Base-by-base conservation (phyloP, 192 early-diverging fungal genomes). In the Umbelopsis sp. region DNA sequence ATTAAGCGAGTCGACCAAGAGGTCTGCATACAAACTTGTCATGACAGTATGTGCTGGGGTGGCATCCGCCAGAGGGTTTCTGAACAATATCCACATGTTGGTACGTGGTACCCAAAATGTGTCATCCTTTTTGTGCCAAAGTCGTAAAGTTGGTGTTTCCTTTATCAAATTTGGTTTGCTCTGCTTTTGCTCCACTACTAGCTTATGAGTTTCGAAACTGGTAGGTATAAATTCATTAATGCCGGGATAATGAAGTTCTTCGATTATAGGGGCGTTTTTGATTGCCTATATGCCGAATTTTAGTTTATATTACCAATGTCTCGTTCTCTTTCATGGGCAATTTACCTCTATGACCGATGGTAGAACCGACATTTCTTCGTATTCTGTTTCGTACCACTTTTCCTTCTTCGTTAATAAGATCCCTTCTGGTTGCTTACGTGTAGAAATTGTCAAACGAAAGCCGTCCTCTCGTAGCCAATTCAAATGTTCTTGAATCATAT, bases 121-220 rank as follows among this genome's bases (percentile, higher is more conserved):
- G 75, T 97, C 94, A 78, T 98, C 97, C 69, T 92, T 92, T 78
- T 97, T 96, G 74, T 93, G 87, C 97, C 97, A 98, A 68, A 97
- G 78, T 53, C 94, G 86, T 16, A 85, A 66, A 4, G 79, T 49
- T 2, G 80, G 74, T 6, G 83, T 81, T 15, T 94, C 85, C 64
- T 77, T 73, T 23, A 94, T 81, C 71, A 95, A 77, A 20, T 69
- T 49, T 3, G 92, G 90, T 13, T 74, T 46, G 10, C 11, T 69
- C 22, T 66, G 21, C 5, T 61, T 76, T 49, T 21, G 55, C 2
- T 78, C 44, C 27, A 69, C 65, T 46, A 76, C 55, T 15, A 46
- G 45, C 41, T 79, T 80, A 64, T 85, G 75, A 44, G 93, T 85
- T 47, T 83, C 76, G 66, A 97, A 88, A 74, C 91, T 87, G 21